phyloP scores from a whole-genome alignment of 2,329 filamentous ascomycete genomes.

The Aureobasidium leucospermi region DNA sequence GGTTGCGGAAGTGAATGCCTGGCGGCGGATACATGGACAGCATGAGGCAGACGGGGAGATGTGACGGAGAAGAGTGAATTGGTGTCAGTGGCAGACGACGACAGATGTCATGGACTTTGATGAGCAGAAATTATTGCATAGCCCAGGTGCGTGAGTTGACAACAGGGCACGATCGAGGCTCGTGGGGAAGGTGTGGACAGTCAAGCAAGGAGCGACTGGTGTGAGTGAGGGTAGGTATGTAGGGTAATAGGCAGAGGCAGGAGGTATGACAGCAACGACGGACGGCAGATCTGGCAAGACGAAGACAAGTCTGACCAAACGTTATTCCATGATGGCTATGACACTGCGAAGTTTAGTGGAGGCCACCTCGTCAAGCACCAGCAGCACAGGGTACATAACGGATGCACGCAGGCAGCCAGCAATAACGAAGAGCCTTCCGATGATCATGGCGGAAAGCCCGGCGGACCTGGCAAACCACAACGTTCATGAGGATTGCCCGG shows the following conservation, averaged over 20 bases:
- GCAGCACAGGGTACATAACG: slow-evolving; percentile 14
- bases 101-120: not conserved
- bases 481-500: slow-evolving; percentile 16
- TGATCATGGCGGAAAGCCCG: slow-evolving; percentile 15
- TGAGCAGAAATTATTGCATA: slow-evolving; percentile 11
- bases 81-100: not conserved
- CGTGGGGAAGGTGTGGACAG: slow-evolving; percentile 11
- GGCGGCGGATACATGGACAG: slow-evolving; percentile 29
- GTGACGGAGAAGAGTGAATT: not conserved
- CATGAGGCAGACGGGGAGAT: slow-evolving; percentile 19
- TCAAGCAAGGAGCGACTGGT: slow-evolving; percentile 14
- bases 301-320: slow-evolving; percentile 10
- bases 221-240: slow-evolving; percentile 12
- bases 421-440: slow-evolving; percentile 14
- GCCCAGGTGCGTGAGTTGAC: slow-evolving; percentile 10
- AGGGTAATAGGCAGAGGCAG: not conserved
- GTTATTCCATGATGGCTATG: slow-evolving; percentile 13
- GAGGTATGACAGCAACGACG: slow-evolving; percentile 10
- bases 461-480: slow-evolving; percentile 16
- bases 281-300: slow-evolving; percentile 3
- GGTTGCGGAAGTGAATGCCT: slow-evolving; percentile 28
- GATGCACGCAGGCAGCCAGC: slow-evolving; percentile 14
- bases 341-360: slow-evolving; percentile 13
- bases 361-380: slow-evolving; percentile 14
- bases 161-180: slow-evolving; percentile 12